These are phyloP conservation scores for Inga laurina DNA, from an alignment of 306 rosid genomes.

Conservation along the genomic window DNA sequence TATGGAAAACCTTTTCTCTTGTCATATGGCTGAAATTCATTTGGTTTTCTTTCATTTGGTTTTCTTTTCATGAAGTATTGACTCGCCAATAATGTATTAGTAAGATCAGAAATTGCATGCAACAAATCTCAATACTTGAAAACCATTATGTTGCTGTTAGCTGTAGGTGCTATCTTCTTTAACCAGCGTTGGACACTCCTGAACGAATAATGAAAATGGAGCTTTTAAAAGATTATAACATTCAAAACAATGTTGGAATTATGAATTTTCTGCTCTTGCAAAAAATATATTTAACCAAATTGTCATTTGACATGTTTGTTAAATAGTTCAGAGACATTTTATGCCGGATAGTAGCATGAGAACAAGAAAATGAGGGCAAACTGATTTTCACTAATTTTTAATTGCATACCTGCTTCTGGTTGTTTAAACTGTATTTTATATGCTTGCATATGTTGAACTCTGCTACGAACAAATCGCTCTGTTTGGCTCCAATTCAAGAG, in stretches of 20 bases:
- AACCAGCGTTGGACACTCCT: not conserved
- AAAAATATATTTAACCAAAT: not conserved
- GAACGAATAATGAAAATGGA: constrained; percentile 8
- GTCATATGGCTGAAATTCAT: not conserved
- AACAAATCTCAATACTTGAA: not conserved
- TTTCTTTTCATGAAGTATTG: not conserved
- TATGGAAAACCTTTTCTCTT: constrained; percentile 1
- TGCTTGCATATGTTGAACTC: not conserved
- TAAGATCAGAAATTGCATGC: not conserved
- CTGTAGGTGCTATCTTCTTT: not conserved
- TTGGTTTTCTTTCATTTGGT: not conserved
- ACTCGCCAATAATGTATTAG: not conserved
- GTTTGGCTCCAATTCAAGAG: not conserved
- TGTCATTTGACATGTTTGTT: not conserved
- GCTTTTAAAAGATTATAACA: not conserved
- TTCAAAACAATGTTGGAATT: not conserved
- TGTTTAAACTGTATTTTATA: not conserved
- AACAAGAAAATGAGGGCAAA: constrained; percentile 6
- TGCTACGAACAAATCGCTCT: not conserved
- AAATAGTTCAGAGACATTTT: not conserved
- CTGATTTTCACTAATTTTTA: not conserved
- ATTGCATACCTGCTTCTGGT: constrained; percentile 6
- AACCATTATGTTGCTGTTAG: not conserved
- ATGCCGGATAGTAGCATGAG: constrained; percentile 6
- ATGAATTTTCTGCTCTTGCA: constrained; percentile 5